Conservation (phyloP, 805 yeast species). For the Candida verbasci region DNA sequence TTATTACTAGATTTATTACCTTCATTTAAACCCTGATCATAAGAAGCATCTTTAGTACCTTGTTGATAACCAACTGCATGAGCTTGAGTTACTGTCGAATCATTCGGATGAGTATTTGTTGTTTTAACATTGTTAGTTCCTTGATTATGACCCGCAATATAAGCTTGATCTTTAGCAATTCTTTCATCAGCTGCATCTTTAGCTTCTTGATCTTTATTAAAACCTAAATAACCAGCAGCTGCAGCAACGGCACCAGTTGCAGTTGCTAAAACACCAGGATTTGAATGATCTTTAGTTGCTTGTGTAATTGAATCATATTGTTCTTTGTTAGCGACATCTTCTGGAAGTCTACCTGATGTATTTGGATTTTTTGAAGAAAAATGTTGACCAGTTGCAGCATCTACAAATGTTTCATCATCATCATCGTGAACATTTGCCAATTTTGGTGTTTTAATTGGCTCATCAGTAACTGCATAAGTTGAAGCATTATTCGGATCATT, state of each 20-base stretch:
- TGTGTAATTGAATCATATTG: neutral
- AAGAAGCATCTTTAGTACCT: constrained; percentile 1
- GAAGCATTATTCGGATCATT: constrained; percentile 10
- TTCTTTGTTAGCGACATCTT: neutral
- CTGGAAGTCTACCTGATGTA: neutral
- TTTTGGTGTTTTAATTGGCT: constrained; percentile 8
- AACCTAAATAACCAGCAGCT: constrained; percentile 5
- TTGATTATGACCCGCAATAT: constrained; percentile 3
- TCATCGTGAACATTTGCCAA: constrained; percentile 7
- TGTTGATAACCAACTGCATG: constrained; percentile 5
- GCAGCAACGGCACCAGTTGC: constrained; percentile 7
- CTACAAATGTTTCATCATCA: constrained; percentile 1
- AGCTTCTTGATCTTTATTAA: neutral
- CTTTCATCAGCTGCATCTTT: constrained; percentile 2
- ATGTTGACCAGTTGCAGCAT: constrained; percentile 4
- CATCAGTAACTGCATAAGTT: constrained; percentile 7
- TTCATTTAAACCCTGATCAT: neutral
- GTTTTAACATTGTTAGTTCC: constrained; percentile 1
- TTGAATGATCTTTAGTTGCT: constrained; percentile 1
- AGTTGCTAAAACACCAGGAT: constrained; percentile 5
- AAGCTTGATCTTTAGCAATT: neutral
- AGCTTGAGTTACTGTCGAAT: constrained; percentile 6
- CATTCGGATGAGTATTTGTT: constrained; percentile 1
- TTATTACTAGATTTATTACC: neutral
- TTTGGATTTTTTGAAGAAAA: neutral